These are phyloP conservation scores for Basipetospora chlamydospora DNA, from an alignment of 2,329 filamentous ascomycete species.

Conservation along the genomic window DNA sequence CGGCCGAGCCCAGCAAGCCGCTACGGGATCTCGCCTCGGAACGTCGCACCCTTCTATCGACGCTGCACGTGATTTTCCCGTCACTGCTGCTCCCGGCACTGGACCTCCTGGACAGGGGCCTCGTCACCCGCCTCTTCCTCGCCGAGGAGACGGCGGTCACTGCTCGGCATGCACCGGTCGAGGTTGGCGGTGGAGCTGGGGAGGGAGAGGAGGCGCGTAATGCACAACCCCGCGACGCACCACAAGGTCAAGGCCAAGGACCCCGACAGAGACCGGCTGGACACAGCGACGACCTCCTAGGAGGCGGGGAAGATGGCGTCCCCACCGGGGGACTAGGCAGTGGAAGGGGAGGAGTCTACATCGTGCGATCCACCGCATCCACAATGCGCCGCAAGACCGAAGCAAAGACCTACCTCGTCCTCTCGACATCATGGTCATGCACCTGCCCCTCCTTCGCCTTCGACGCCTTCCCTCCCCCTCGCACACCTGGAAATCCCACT, in stretches of 20 bases:
- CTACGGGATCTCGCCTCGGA: slow-evolving; percentile 15
- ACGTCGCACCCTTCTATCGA: slow-evolving; percentile 41
- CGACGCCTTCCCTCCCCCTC: slow-evolving; percentile 43
- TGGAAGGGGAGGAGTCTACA: slow-evolving; percentile 30
- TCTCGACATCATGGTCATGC: slow-evolving; percentile 70
- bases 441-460: slow-evolving; percentile 76
- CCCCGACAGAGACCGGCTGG: too few species aligned
- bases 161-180: too few species aligned
- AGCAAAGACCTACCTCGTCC: slow-evolving; percentile 48
- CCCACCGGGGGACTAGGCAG: background rate
- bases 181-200: too few species aligned
- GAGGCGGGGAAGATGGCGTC: too few species aligned
- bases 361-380: slow-evolving; percentile 46
- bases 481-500: background rate
- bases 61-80: slow-evolving; percentile 75
- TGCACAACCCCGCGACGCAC: too few species aligned
- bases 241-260: too few species aligned
- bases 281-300: background rate
- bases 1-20: too few species aligned
- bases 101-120: slow-evolving; percentile 67
- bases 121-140: slow-evolving; percentile 43
- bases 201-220: too few species aligned
- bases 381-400: slow-evolving; percentile 9
- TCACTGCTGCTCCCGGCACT: slow-evolving; percentile 69
- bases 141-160: background rate